Percentiles rank a stretch among this genome's conserved stretches.
phyloP scores from a whole-genome alignment of 768 basidiomycete species.

The Naganishia vishniacii region DNA sequence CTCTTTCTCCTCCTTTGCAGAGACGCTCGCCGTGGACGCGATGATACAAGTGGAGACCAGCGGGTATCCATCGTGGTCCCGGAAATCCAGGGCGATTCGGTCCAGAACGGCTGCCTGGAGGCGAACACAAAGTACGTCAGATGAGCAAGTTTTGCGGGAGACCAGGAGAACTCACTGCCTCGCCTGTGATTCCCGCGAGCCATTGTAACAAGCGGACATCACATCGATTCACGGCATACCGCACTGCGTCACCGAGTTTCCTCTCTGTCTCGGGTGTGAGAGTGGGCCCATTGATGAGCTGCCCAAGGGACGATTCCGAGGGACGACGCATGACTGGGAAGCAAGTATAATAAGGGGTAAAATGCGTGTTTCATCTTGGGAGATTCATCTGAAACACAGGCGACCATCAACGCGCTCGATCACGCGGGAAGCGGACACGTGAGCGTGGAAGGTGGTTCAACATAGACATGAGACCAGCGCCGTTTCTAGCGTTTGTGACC shows the following conservation, averaged over 20 bases:
- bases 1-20: conserved; percentile 82
- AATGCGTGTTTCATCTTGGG: no score
- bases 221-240: conserved; percentile 34
- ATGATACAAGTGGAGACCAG: conserved; percentile 45
- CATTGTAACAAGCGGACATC: conserved; percentile 38
- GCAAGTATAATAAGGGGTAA: no score
- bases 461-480: no score
- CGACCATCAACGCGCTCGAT: no score
- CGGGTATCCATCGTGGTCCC: conserved; percentile 81
- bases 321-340: conserved; percentile 11
- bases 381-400: no score
- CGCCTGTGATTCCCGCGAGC: conserved; percentile 35
- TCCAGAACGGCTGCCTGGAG: conserved; percentile 35
- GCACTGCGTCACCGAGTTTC: conserved; percentile 31
- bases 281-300: neutral
- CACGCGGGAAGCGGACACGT: no score
- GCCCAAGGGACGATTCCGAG: neutral
- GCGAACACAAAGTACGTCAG: no score
- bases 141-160: neutral
- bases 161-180: conserved; percentile 30
- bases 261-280: neutral
- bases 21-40: conserved; percentile 51
- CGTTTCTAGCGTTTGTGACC: no score
- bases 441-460: no score
- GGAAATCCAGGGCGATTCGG: conserved; percentile 47